Evolutionary conservation across 129 eudicot species (phyloP).

Genomic region (Flaveria bidentis): DNA sequence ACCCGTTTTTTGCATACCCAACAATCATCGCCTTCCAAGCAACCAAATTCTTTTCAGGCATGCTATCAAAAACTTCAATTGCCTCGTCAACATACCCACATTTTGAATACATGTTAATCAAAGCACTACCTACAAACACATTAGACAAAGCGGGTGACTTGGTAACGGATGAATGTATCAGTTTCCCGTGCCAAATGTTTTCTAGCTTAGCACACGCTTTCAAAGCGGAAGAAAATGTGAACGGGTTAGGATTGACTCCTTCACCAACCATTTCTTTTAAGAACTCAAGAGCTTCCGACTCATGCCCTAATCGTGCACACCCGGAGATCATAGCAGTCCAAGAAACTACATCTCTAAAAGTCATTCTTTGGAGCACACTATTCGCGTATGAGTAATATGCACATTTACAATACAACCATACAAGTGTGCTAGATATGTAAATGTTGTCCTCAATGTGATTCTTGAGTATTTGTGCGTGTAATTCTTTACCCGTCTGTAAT

Average conservation of each 20-base stretch:
- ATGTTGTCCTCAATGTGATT: conserved; percentile 53
- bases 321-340: conserved; percentile 98
- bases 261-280: conserved; percentile 76
- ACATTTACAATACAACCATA: conserved; percentile 92
- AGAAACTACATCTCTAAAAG: conserved; percentile 73
- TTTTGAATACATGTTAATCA: conserved; percentile 79
- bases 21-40: conserved; percentile 87
- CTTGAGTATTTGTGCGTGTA: conserved; percentile 79
- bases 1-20: conserved; percentile 80
- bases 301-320: conserved; percentile 68
- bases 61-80: conserved; percentile 61
- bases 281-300: conserved; percentile 72
- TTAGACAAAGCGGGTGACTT: conserved; percentile 64
- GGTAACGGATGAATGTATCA: conserved; percentile 66
- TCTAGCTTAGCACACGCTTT: conserved; percentile 85
- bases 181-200: conserved; percentile 58
- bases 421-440: conserved; percentile 73
- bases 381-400: conserved; percentile 57
- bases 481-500: conserved; percentile 59
- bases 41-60: conserved; percentile 79
- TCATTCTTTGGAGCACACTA: conserved; percentile 60
- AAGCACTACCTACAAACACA: conserved; percentile 86
- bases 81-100: conserved; percentile 87
- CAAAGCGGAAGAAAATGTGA: conserved; percentile 80
- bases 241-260: conserved; percentile 79